Evolutionary conservation across 1,284 basidiomycete species (phyloP).

Genomic region (Ganoderma boninense): DNA sequence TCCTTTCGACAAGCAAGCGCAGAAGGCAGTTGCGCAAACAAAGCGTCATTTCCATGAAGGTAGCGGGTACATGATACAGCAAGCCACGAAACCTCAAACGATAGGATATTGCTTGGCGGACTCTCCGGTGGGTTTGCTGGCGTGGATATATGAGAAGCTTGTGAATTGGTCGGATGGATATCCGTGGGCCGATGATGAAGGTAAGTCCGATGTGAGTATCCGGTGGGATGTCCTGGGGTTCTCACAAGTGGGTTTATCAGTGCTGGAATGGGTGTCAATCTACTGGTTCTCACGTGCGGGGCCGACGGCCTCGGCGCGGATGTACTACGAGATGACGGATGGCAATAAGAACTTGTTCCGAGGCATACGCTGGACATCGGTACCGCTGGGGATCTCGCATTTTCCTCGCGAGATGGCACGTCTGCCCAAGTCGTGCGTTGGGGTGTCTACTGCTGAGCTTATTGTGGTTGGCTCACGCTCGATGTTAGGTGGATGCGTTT

Average conservation of each 20-base stretch:
- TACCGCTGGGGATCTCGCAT: conserved; percentile 44
- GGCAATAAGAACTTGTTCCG: conserved; percentile 2
- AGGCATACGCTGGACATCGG: conserved; percentile 23
- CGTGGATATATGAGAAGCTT: conserved; percentile 1
- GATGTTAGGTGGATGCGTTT: conserved; percentile 34
- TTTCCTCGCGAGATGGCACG: conserved; percentile 44
- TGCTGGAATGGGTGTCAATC: conserved; percentile 26
- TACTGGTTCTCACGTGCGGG: conserved; percentile 39
- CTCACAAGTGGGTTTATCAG: neutral
- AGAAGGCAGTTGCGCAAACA: conserved; percentile 19
- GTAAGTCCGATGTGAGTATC: conserved; percentile 29
- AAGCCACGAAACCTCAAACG: conserved; percentile 48
- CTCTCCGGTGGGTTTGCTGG: conserved; percentile 49
- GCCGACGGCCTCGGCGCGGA: conserved; percentile 48
- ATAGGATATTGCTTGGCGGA: conserved; percentile 58
- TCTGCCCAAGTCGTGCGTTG: conserved; percentile 30
- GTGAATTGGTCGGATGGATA: conserved; percentile 66
- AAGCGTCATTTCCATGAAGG: conserved; percentile 29
- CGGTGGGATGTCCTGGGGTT: neutral
- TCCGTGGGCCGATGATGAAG: conserved; percentile 47
- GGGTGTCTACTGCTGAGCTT: neutral
- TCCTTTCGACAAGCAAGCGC: neutral
- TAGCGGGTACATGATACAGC: conserved; percentile 40
- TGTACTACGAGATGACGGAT: conserved; percentile 45
- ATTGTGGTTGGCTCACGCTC: neutral